Conservation (phyloP, 345 rosid genomes). For the Syzygium aromaticum region DNA sequence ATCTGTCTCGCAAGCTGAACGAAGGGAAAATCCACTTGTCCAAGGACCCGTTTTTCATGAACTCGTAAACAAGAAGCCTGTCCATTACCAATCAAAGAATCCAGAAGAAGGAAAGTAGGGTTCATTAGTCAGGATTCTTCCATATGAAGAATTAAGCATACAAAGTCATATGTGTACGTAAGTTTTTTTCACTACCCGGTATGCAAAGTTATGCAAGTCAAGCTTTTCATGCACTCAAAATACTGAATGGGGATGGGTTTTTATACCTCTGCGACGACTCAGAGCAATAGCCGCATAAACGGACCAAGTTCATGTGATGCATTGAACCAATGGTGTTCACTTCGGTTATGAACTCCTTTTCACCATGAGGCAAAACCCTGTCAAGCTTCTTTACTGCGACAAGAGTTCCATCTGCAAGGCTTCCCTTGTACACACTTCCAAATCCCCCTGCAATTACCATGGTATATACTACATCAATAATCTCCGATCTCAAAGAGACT, state of each 20-base stretch:
- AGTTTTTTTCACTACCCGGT: not conserved
- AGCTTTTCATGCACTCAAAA: not conserved
- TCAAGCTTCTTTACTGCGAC: constrained; percentile 74
- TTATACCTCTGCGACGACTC: constrained; percentile 63
- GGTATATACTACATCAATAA: not conserved
- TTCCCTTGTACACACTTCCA: constrained; percentile 73
- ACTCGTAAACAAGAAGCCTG: constrained; percentile 78
- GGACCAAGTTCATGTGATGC: constrained; percentile 82
- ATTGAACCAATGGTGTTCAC: constrained; percentile 80
- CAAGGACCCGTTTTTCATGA: constrained; percentile 61
- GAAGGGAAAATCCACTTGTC: constrained; percentile 72
- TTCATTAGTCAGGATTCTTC: not conserved
- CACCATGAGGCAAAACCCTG: constrained; percentile 57
- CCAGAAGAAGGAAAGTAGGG: not conserved
- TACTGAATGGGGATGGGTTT: not conserved
- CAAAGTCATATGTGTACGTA: not conserved
- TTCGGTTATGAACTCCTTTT: constrained; percentile 69
- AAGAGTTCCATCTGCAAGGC: constrained; percentile 31
- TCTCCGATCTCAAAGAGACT: not conserved
- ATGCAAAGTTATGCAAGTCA: not conserved
- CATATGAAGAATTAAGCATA: not conserved
- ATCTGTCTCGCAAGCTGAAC: not conserved
- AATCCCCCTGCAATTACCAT: constrained; percentile 48
- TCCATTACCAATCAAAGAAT: not conserved
- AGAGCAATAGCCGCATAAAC: constrained; percentile 65